phyloP scores from a whole-genome alignment of 805 yeast species.

The Yamadazyma scolyti region DNA sequence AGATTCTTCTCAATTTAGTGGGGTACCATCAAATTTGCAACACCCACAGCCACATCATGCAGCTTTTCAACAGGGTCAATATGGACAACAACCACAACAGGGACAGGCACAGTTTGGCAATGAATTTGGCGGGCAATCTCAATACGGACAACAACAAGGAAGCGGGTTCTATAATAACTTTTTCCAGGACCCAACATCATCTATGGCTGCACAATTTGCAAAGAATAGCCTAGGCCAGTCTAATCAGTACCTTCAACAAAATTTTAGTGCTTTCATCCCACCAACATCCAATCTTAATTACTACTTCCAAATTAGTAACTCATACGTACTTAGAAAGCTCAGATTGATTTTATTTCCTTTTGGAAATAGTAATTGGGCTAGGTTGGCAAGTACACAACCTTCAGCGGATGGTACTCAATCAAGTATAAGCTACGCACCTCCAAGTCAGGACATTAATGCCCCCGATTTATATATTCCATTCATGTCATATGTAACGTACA shows the following conservation, averaged over 20 bases:
- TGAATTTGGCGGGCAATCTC: constrained; percentile 15
- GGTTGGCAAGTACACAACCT: constrained; percentile 34
- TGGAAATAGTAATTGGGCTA: constrained; percentile 77
- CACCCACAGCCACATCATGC: constrained; percentile 31
- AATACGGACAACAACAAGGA: constrained; percentile 14
- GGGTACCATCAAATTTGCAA: constrained; percentile 16
- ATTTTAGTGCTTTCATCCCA: constrained; percentile 51
- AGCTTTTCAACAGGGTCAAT: constrained; percentile 19
- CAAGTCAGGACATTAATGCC: constrained; percentile 84
- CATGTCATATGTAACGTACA: constrained; percentile 88
- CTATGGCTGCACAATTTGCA: constrained; percentile 85
- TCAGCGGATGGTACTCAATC: constrained; percentile 13
- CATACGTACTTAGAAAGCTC: constrained; percentile 75
- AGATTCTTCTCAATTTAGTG: too few relatives aligned
- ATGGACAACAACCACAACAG: constrained; percentile 20
- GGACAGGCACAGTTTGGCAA: constrained; percentile 15
- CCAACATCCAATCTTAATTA: constrained; percentile 61
- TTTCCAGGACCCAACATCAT: constrained; percentile 74
- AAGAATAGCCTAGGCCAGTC: constrained; percentile 80
- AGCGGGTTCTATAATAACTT: constrained; percentile 32
- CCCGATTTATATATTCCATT: constrained; percentile 95
- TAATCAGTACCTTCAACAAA: constrained; percentile 73
- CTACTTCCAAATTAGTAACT: constrained; percentile 89
- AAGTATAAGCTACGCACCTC: constrained; percentile 54
- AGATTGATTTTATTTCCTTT: constrained; percentile 80